Base-by-base conservation (phyloP, 257 asterid genomes). In the Avicennia marina region DNA sequence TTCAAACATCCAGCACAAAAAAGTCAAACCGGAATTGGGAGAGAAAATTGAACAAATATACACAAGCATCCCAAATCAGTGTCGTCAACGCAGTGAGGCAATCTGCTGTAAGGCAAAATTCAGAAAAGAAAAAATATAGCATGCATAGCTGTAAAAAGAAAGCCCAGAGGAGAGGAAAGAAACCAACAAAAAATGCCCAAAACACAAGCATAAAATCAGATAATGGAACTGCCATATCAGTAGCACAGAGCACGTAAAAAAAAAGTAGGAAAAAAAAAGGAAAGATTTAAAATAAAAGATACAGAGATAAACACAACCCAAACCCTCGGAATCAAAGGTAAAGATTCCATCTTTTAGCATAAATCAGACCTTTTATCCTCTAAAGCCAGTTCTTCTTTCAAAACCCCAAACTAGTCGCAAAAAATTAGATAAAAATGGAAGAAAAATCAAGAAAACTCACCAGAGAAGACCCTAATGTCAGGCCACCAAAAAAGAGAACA, bases 161-260 rank as follows among this genome's bases (percentile, higher is more conserved):
- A 70, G 44, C 4, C 52, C 26, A 47, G 36, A 31, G 56, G 50
- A 66, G 71, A 75, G 66, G 21, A 24, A 51, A 60, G 29, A 56
- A 67, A 72, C 60, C 41, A 52, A 42, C 67, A 52, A 68, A 77
- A 59, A 48, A 69, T 56, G 65, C 65, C 66, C 71, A 72, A 70
- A 56, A 68, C 44, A 44, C 24, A 46, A 67, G 26, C 71, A 57
- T 15, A 33, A 50, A 67, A 73, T 64, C 41, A 56, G 32, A 8
- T 36, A 34, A 49, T 53, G 68, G 66, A 70, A 38, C 48, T 65
- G 64, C 74, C 54, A 68, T 67, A 67, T 61, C 67, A 51, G 66
- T 53, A 55, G 65, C 40, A 22, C 27, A 41, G 41, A 60, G 45
- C 67, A 56, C 56, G 65, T 52, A 60, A 64, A 56, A 60, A 46